Conservation (phyloP, 2,329 filamentous ascomycete genomes). For the Domatiomyces globalis region DNA sequence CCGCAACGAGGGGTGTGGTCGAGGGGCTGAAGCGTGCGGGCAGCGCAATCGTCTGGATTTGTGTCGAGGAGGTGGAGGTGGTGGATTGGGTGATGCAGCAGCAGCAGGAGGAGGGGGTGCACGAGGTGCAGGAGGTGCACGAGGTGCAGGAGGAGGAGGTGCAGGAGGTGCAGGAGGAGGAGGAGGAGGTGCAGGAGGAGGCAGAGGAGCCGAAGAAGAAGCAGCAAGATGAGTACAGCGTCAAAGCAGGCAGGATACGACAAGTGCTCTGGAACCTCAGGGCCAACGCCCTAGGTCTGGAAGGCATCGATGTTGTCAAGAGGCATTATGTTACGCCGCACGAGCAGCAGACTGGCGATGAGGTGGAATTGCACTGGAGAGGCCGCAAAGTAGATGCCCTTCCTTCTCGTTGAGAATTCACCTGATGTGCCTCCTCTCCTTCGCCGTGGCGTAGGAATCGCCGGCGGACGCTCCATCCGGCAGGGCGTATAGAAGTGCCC, state of each 20-base stretch:
- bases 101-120: background rate
- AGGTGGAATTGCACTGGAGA: background rate
- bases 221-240: background rate
- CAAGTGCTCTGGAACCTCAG: constrained; percentile 34
- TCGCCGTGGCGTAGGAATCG: background rate
- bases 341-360: background rate
- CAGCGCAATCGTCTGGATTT: constrained; percentile 55
- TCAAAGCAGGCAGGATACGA: constrained; percentile 17
- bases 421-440: background rate
- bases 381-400: background rate
- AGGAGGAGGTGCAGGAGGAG: background rate
- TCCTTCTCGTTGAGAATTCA: background rate
- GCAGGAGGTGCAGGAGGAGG: background rate
- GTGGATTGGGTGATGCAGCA: background rate
- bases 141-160: background rate
- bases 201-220: background rate
- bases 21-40: constrained; percentile 53
- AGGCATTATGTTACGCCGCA: constrained; percentile 3
- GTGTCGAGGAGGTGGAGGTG: constrained; percentile 25
- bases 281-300: constrained; percentile 27
- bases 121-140: too few relatives aligned
- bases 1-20: constrained; percentile 65
- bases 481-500: too few relatives aligned
- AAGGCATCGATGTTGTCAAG: constrained; percentile 26
- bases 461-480: too few relatives aligned